Evolutionary conservation across 352 stramenopile species (phyloP).

Genomic region (Phytopythium delawarense): DNA sequence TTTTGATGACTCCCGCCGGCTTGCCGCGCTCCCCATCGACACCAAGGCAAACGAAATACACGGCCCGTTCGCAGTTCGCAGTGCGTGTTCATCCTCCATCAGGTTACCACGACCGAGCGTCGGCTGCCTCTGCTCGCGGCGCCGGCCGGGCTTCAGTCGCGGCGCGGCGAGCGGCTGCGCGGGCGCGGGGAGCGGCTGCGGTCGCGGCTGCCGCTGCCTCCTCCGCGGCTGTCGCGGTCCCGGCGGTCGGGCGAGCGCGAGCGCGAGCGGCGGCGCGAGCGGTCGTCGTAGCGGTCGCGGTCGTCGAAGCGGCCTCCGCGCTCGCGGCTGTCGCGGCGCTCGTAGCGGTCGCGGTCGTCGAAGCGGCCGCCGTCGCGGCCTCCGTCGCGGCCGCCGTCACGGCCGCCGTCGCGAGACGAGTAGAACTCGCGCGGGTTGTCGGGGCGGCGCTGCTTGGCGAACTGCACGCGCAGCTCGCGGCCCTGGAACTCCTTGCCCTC

Average conservation of each 20-base stretch:
- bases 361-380: conserved; percentile 22
- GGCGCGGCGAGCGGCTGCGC: conserved; percentile 42
- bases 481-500: conserved; percentile 72
- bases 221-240: conserved; percentile 14
- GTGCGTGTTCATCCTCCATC: neutral
- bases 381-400: conserved; percentile 17
- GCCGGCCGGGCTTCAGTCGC: conserved; percentile 33
- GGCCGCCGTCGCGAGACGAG: conserved; percentile 24
- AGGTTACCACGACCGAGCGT: neutral
- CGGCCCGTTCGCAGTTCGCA: neutral
- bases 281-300: conserved; percentile 21
- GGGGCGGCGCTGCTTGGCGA: conserved; percentile 69
- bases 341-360: conserved; percentile 17
- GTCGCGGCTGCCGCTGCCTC: conserved; percentile 31
- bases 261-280: conserved; percentile 17
- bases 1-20: conserved; percentile 1
- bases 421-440: conserved; percentile 80
- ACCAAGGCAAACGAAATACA: neutral
- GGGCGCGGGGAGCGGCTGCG: conserved; percentile 41
- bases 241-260: conserved; percentile 37
- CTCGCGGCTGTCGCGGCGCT: conserved; percentile 28
- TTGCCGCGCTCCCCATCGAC: neutral
- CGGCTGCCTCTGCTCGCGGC: neutral
- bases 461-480: conserved; percentile 68
- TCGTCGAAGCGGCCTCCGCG: conserved; percentile 22